A percentile compares a stretch with the other conserved stretches of the same genome.
Evolutionary conservation across 768 basidiomycete genomes (phyloP).

Genomic region (Cyclocybe cylindracea): DNA sequence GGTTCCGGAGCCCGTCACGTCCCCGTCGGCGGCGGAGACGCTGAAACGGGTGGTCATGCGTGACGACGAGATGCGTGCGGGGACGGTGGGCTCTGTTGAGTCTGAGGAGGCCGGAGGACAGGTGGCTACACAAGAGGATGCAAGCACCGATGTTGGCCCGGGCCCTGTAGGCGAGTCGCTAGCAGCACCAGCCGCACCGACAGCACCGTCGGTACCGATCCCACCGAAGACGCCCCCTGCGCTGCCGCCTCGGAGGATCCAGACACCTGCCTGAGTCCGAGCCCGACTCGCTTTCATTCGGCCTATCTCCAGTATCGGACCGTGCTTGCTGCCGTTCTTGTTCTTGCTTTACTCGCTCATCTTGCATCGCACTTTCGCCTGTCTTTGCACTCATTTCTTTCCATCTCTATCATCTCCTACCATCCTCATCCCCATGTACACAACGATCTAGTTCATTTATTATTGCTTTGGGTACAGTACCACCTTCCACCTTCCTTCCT

Average conservation of each 20-base stretch:
- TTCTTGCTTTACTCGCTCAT: neutral
- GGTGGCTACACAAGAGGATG: too few relatives aligned
- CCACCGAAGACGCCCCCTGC: constrained; percentile 22
- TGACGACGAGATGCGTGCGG: constrained; percentile 28
- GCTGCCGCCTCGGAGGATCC: constrained; percentile 27
- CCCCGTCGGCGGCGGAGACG: constrained; percentile 50
- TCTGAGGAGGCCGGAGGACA: too few relatives aligned
- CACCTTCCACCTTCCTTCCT: too few relatives aligned
- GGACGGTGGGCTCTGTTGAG: too few relatives aligned
- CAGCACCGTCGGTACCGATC: neutral
- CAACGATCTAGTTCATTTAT: too few relatives aligned
- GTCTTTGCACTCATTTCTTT: too few relatives aligned
- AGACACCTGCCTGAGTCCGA: constrained; percentile 16
- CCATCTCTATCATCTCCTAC: too few relatives aligned
- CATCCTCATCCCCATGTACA: too few relatives aligned
- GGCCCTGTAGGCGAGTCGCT: neutral
- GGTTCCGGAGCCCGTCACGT: neutral
- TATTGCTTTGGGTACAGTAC: too few relatives aligned
- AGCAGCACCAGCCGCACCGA: constrained; percentile 7
- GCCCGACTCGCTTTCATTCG: neutral
- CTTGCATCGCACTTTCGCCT: too few relatives aligned
- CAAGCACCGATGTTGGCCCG: neutral
- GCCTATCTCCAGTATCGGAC: too few relatives aligned
- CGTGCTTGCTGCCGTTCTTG: too few relatives aligned
- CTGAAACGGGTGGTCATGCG: constrained; percentile 57